These are phyloP conservation scores for Fusarium poae DNA, from an alignment of 2,329 filamentous ascomycete genomes.

Conservation along the genomic window DNA sequence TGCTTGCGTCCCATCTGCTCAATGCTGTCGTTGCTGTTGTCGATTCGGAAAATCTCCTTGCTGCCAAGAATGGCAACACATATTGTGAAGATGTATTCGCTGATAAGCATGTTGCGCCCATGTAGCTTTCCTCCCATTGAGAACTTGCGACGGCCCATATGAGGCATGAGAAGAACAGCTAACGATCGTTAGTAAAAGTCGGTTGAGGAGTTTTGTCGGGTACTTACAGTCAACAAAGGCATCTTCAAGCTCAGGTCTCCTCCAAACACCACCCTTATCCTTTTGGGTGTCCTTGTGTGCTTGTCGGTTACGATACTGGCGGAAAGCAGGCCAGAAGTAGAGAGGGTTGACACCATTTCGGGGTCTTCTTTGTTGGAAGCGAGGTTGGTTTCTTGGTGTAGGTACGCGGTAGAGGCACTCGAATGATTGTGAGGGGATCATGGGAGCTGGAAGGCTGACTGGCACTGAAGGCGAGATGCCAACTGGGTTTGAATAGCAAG, in stretches of 20 bases:
- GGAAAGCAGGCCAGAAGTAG: conserved; percentile 72
- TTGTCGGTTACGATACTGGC: conserved; percentile 75
- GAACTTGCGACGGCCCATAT: conserved; percentile 76
- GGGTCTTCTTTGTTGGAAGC: conserved; percentile 53
- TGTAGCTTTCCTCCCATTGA: conserved; percentile 73
- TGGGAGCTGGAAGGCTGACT: conserved; percentile 64
- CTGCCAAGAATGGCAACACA: conserved; percentile 56
- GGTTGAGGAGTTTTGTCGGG: not conserved
- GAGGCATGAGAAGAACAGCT: conserved; percentile 75
- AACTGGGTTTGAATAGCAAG: conserved; percentile 60
- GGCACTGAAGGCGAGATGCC: conserved; percentile 61
- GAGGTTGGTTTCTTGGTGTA: conserved; percentile 55
- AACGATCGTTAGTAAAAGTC: conserved; percentile 40
- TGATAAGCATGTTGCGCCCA: conserved; percentile 78
- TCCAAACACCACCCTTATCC: conserved; percentile 69
- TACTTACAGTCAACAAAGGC: conserved; percentile 75
- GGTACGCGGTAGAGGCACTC: conserved; percentile 57
- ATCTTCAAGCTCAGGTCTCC: conserved; percentile 69
- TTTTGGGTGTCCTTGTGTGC: conserved; percentile 71
- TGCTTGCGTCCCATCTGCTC: conserved; percentile 70
- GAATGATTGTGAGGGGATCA: conserved; percentile 64
- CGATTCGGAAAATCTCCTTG: conserved; percentile 60
- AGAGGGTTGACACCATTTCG: conserved; percentile 67
- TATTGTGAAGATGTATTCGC: conserved; percentile 71
- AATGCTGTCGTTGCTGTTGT: conserved; percentile 60